Evolutionary conservation across 257 asterid species (phyloP).

Genomic region (Verbena officinalis): DNA sequence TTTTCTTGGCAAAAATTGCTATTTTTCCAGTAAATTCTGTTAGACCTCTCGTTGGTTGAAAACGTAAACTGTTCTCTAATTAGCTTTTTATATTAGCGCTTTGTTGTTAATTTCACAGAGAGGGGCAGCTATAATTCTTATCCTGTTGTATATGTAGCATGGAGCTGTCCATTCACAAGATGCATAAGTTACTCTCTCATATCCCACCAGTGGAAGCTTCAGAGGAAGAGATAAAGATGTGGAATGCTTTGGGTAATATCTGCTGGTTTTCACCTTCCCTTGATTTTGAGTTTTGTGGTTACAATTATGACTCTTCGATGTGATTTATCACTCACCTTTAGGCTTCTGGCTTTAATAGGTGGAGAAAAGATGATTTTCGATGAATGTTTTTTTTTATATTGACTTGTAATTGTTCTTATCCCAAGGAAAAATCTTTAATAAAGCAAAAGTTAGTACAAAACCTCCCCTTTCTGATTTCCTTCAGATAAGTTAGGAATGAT

Average conservation of each 20-base stretch:
- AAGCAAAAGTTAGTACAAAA: not conserved
- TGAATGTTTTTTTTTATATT: conserved; percentile 3
- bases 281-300: conserved; percentile 9
- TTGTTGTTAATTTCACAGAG: not conserved
- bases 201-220: conserved; percentile 57
- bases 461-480: conserved; percentile 6
- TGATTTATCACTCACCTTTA: not conserved
- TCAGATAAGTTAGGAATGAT: conserved; percentile 19
- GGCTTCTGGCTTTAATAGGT: conserved; percentile 12
- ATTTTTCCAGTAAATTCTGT: not conserved
- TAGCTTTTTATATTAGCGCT: no score
- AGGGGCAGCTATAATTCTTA: conserved; percentile 17
- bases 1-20: not conserved
- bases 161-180: conserved; percentile 70
- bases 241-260: conserved; percentile 66
- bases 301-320: conserved; percentile 14
- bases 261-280: conserved; percentile 14
- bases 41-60: not conserved
- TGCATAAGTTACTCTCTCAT: conserved; percentile 57
- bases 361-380: conserved; percentile 1
- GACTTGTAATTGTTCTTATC: conserved; percentile 12
- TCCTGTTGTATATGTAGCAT: conserved; percentile 47
- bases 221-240: conserved; percentile 58
- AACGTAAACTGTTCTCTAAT: no score
- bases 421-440: conserved; percentile 8